Evolutionary conservation across 176 grass and related monocot genomes (phyloP).

Genomic region (Oryza meridionalis): DNA sequence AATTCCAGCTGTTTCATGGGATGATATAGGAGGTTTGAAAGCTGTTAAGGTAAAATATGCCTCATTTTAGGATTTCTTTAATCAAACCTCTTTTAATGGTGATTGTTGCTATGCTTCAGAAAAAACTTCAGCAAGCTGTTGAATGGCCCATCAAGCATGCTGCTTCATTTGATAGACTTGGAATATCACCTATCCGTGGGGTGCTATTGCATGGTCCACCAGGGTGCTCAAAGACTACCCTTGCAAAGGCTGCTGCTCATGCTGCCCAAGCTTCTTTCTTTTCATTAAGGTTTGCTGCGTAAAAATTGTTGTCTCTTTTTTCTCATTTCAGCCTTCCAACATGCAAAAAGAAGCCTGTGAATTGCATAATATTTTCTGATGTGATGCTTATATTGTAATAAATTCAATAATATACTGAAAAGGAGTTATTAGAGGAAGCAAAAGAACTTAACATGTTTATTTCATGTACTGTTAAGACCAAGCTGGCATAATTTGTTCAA

Average conservation of each 20-base stretch:
- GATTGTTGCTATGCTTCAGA: constrained; percentile 52
- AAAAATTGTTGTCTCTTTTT: not conserved
- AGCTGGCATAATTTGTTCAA: not conserved
- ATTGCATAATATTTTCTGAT: constrained; percentile 6
- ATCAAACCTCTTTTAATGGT: constrained; percentile 14
- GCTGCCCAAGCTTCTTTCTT: constrained; percentile 95
- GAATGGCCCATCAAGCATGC: constrained; percentile 92
- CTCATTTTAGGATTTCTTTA: constrained; percentile 30
- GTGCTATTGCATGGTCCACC: constrained; percentile 90
- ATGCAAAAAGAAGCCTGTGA: not conserved
- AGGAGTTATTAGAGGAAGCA: not conserved
- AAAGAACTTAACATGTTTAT: constrained; percentile 11
- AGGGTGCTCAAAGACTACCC: constrained; percentile 91
- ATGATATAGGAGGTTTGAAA: constrained; percentile 93
- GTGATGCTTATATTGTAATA: not conserved
- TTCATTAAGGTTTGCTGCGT: constrained; percentile 68
- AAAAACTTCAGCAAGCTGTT: constrained; percentile 84
- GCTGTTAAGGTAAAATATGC: constrained; percentile 65
- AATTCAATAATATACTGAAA: not conserved
- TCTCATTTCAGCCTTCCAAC: not conserved
- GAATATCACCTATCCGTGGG: constrained; percentile 83
- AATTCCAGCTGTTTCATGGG: constrained; percentile 74
- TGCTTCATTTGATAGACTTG: constrained; percentile 72
- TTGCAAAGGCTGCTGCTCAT: constrained; percentile 85
- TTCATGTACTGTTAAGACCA: not conserved